These are phyloP conservation scores for Zygnema circumcarinatum DNA, from an alignment of 139 green algal genomes.

Conservation along the genomic window DNA sequence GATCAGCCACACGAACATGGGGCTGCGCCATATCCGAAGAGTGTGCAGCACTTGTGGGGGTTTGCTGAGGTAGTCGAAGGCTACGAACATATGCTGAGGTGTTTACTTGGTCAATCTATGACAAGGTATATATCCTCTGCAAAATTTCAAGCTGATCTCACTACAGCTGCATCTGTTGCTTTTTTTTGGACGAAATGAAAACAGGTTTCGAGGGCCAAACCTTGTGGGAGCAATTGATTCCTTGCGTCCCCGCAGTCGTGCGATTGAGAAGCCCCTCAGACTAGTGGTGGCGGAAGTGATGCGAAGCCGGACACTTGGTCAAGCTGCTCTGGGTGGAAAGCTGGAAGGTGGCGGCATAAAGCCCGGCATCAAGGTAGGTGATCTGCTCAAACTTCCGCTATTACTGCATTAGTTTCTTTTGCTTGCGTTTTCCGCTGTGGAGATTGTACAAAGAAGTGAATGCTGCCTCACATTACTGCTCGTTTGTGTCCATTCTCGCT, in stretches of 20 bases:
- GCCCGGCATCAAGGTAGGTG: constrained; percentile 44
- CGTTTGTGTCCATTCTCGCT: neutral
- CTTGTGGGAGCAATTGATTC: constrained; percentile 81
- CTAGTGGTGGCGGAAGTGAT: constrained; percentile 49
- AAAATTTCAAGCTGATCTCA: too few species aligned
- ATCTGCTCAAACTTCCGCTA: too few species aligned
- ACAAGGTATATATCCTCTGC: too few species aligned
- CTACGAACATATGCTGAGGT: too few species aligned
- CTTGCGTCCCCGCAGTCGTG: neutral
- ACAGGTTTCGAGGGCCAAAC: constrained; percentile 66
- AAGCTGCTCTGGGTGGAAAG: constrained; percentile 78
- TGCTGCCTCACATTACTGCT: too few species aligned
- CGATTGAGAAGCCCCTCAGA: constrained; percentile 31
- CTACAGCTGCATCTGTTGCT: neutral
- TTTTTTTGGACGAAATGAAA: neutral
- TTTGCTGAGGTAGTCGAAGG: too few species aligned
- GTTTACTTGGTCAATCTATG: too few species aligned
- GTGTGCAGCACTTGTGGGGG: too few species aligned
- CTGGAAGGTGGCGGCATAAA: constrained; percentile 75
- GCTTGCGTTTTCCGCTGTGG: neutral
- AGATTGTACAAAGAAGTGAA: too few species aligned
- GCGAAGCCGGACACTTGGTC: constrained; percentile 58
- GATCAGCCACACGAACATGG: too few species aligned
- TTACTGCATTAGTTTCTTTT: neutral
- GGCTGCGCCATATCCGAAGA: too few species aligned